These are phyloP conservation scores for Prunella vulgaris DNA, from an alignment of 257 asterid species.

Conservation along the genomic window DNA sequence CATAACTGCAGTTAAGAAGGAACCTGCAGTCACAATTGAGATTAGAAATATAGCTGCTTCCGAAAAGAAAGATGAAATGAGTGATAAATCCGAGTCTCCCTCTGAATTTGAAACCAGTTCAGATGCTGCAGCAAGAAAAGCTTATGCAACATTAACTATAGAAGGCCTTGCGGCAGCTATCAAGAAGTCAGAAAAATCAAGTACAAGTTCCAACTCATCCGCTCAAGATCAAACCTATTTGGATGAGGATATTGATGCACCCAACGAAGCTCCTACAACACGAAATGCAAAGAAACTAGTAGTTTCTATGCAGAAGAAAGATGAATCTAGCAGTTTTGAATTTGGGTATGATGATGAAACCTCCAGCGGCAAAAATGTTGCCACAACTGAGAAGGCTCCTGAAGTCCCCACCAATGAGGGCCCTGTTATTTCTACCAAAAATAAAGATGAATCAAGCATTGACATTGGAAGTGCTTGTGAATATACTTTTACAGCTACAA, in stretches of 20 bases:
- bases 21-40: conserved; percentile 22
- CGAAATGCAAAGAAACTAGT: conserved; percentile 6
- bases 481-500: conserved; percentile 2
- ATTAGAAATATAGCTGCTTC: conserved; percentile 26
- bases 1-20: conserved; percentile 5
- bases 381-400: conserved; percentile 28
- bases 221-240: conserved; percentile 31
- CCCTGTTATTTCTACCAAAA: conserved; percentile 19
- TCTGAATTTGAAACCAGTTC: conserved; percentile 17
- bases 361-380: conserved; percentile 34
- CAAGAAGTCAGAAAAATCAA: conserved; percentile 18
- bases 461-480: conserved; percentile 13
- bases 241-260: conserved; percentile 30
- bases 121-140: background rate
- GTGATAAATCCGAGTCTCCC: conserved; percentile 21
- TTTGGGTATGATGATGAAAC: conserved; percentile 42
- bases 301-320: conserved; percentile 21
- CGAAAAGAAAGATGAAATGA: conserved; percentile 28
- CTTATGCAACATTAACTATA: too few species aligned
- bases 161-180: background rate
- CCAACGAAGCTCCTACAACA: conserved; percentile 20
- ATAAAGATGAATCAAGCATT: conserved; percentile 17
- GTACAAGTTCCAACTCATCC: conserved; percentile 13
- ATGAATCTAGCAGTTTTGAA: conserved; percentile 25
- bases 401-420: conserved; percentile 14